Base-by-base conservation (phyloP, 345 rosid species). In the Erodium maritimum region DNA sequence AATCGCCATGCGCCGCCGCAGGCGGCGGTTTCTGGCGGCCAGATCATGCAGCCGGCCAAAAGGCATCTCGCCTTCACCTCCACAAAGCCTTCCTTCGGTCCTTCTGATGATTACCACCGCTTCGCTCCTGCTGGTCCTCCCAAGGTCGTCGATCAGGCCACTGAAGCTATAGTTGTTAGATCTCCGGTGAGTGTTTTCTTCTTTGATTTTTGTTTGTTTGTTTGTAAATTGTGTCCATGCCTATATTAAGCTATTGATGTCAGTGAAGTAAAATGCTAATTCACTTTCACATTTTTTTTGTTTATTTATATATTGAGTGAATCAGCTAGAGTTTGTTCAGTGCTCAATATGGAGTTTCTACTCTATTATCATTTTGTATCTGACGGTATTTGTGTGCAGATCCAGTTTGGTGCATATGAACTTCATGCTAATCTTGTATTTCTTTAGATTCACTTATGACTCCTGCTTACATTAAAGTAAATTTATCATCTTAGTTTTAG, bases 51-150 rank as follows among this genome's bases (percentile, higher is more conserved):
- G 25, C 93, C 91, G 9, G 70, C 77, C 19, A 70, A 81, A 34
- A 84, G 96, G 17, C 93, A 88, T 73, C 73, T 84, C 18, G 83
- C 90, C 18, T 91, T 84, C 56, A 80, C 86, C 57, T 61, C 87
- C 23, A 84, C 76, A 19, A 86, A 84, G 66, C 93, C 98, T 6
- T 82, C 96, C 22, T 88, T 91, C 61, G 60, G 62, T 55, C 80
- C 82, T 33, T 80, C 83, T 5, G 78, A 84, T 55, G 85, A 78
- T 63, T 88, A 86, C 71, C 87, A 83, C 55, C 84, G 81, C 34
- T 91, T 91, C 70, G 65, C 51, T 54, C 67, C 59, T 48, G 66
- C 59, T 17, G 64, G 55, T 21, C 7, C 54, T 29, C 60, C 21
- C 33, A 63, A 61, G 25, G 65, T 61, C 53, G 69, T 75, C 65